phyloP scores from a whole-genome alignment of 1,284 basidiomycete genomes.

The Tylopilus orsonianus region DNA sequence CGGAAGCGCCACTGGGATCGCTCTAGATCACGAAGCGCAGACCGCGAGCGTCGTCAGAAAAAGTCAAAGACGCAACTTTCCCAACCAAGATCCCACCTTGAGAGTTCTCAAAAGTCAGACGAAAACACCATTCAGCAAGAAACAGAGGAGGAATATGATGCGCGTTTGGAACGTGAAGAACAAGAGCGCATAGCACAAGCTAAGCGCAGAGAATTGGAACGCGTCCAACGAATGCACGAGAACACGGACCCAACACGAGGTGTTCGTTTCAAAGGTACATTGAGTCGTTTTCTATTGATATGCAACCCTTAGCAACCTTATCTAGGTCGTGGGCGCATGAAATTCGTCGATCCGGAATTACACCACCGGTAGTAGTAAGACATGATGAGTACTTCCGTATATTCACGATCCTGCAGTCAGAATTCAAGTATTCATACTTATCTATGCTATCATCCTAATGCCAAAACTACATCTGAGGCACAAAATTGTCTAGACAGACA shows the following conservation, averaged over 20 bases:
- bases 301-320: neutral
- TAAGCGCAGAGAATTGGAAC: slow-evolving; percentile 48
- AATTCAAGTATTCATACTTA: neutral
- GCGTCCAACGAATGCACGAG: slow-evolving; percentile 43
- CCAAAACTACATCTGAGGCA: slow-evolving; percentile 13
- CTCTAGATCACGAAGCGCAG: slow-evolving; percentile 32
- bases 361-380: slow-evolving; percentile 28
- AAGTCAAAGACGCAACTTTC: slow-evolving; percentile 28
- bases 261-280: slow-evolving; percentile 62
- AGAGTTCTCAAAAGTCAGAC: slow-evolving; percentile 11
- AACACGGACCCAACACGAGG: slow-evolving; percentile 40
- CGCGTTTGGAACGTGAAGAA: slow-evolving; percentile 69
- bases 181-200: slow-evolving; percentile 53
- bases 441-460: slow-evolving; percentile 3
- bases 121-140: slow-evolving; percentile 29
- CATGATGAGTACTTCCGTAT: neutral
- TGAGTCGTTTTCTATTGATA: neutral
- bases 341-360: slow-evolving; percentile 61
- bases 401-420: slow-evolving; percentile 3
- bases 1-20: slow-evolving; percentile 37
- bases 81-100: slow-evolving; percentile 13
- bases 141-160: slow-evolving; percentile 69
- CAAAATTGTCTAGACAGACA: slow-evolving; percentile 30
- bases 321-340: slow-evolving; percentile 65
- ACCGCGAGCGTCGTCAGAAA: slow-evolving; percentile 32